Percentiles rank a stretch among this genome's conserved stretches.
Conservation (phyloP, 1,139 yeast genomes). For the Blastobotrys aristatus region DNA sequence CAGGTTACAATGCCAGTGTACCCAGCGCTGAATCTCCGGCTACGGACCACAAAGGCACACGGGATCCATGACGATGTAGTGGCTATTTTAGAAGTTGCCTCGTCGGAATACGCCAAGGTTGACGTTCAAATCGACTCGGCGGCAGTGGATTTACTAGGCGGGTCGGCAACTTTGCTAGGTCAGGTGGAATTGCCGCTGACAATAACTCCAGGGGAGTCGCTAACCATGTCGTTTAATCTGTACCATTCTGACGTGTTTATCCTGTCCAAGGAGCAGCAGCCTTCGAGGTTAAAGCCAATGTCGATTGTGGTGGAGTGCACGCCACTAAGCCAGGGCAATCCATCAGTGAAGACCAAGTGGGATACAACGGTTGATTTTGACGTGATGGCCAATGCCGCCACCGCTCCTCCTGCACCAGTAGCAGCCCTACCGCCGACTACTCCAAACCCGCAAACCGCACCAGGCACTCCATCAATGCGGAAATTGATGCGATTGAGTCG, state of each 20-base stretch:
- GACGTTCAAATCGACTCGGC: conserved; percentile 35
- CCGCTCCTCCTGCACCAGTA: conserved; percentile 14
- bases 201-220: conserved; percentile 33
- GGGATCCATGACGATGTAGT: conserved; percentile 49
- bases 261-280: conserved; percentile 17
- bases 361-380: conserved; percentile 57
- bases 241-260: conserved; percentile 26
- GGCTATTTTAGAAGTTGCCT: conserved; percentile 53
- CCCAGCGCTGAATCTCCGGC: conserved; percentile 49
- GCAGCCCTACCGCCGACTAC: neutral
- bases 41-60: conserved; percentile 54
- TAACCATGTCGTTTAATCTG: conserved; percentile 30
- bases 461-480: conserved; percentile 13
- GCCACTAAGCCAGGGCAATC: conserved; percentile 24
- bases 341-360: conserved; percentile 51
- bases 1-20: conserved; percentile 38
- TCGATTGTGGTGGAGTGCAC: conserved; percentile 23
- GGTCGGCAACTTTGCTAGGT: conserved; percentile 39
- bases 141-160: conserved; percentile 40
- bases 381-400: conserved; percentile 41
- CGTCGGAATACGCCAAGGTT: conserved; percentile 38
- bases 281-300: conserved; percentile 25
- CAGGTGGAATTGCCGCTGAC: conserved; percentile 31
- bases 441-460: conserved; percentile 8
- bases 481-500: conserved; percentile 10